These are phyloP conservation scores for Agaricus subrufescens DNA, from an alignment of 768 basidiomycete genomes.

Conservation along the genomic window DNA sequence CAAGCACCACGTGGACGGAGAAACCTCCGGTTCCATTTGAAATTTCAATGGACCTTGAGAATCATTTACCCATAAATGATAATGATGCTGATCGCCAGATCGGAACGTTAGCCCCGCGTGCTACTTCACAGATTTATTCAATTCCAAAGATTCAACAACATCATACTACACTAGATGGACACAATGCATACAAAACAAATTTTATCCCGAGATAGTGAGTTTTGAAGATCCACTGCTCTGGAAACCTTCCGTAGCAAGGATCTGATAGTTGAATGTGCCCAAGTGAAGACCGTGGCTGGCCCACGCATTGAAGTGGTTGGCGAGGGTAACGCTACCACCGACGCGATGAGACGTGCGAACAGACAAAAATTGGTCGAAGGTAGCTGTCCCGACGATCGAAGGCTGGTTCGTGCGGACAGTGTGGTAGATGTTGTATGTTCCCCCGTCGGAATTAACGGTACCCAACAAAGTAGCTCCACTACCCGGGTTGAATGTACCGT, in stretches of 20 bases:
- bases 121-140: no score
- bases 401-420: slow-evolving; percentile 33
- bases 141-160: no score
- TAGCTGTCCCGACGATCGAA: slow-evolving; percentile 37
- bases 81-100: no score
- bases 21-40: no score
- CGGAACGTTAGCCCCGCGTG: no score
- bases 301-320: slow-evolving; percentile 43
- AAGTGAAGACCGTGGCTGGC: slow-evolving; percentile 29
- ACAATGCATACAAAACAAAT: background rate
- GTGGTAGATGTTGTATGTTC: slow-evolving; percentile 36
- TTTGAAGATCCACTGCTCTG: slow-evolving; percentile 29
- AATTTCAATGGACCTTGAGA: no score
- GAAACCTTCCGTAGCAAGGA: slow-evolving; percentile 43
- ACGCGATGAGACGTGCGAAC: slow-evolving; percentile 31
- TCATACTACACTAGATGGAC: no score
- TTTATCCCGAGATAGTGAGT: slow-evolving; percentile 2
- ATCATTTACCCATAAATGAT: no score
- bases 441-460: slow-evolving; percentile 36
- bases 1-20: no score
- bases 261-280: slow-evolving; percentile 38
- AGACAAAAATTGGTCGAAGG: slow-evolving; percentile 44
- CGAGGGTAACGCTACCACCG: slow-evolving; percentile 29
- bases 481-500: slow-evolving; percentile 35
- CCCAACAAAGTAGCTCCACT: slow-evolving; percentile 27